Evolutionary conservation across 164 flowering plant genomes (phyloP), one percentile per base, ranked within the genome.

Genomic region (Macadamia integrifolia): DNA sequence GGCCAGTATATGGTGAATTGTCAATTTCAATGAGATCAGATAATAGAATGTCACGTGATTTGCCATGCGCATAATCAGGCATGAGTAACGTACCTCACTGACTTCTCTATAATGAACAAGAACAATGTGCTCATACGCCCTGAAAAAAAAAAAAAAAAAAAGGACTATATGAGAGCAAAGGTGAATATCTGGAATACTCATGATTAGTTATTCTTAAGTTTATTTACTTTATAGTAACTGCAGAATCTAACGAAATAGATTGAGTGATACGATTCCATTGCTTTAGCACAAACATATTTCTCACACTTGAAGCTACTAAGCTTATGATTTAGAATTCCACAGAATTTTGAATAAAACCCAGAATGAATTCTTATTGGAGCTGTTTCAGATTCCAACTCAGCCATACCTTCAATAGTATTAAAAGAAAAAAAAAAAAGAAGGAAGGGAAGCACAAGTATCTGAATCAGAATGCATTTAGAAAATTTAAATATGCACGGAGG

Each of bases 31-130:
- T 18, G 48, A 50, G 52, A 57, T 11, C 40, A 42, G 23, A 28
- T 60, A 43, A 60, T 15, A 52, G 42, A 59, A 58, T 55, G 42
- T 58, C 13, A 50, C 30, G 49, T 58, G 31, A 63, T 58, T 31
- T 18, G 50, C 18, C 23, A 49, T 56, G 43, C 14, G 30, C 44
- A 50, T 9, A 69, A 58, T 65, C 50, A 72, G 18, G 64, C 32
- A 44, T 49, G 31, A 46, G 23, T 48, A 11, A 77, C 83, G 71
- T 23, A 86, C 96, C 88, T 82, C 88, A 60, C 31, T 72, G 61
- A 82, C 81, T 11, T 91, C 87, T 81, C 92, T 85, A 67, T 91
- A 89, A 73, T 91, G 97, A 69, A 91, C 97, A 48, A 91, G 91
- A 70, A 87, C 97, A 72, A 91, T 85, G 75, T 91, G 90, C 32